Evolutionary conservation across 106 monocot genomes (phyloP), one percentile per base, ranked within the genome.

Genomic region (Phalaenopsis aphrodite): DNA sequence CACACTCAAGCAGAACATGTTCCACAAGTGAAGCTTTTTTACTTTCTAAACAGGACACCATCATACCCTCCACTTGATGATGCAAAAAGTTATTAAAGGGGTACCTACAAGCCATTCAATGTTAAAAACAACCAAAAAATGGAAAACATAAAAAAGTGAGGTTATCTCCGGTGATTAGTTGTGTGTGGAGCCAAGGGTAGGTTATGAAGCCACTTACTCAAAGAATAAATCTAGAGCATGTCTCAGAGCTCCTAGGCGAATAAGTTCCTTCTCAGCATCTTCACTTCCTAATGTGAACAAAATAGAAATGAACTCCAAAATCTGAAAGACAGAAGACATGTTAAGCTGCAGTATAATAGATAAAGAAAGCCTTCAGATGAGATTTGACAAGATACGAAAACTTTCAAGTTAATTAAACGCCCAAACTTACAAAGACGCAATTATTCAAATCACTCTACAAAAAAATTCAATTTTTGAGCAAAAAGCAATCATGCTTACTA

Each of bases 271-370:
- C 65, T 94, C 94, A 64, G 94, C 94, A 83, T 89, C 85, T 78
- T 94, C 91, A 81, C 89, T 91, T 78, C 94, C 92, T 81, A 94
- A 91, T 52, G 89, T 84, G 74, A 94, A 80, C 39, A 99, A 77
- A 81, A 99, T 94, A 74, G 98, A 92, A 77, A 99, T 93, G 84
- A 99, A 94, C 92, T 99, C 98, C 77, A 94, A 92, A 84, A 99
- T 93, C 98, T 99, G 89, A 55, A 88, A 79, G 88, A 69, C 23
- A 74, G 37, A 72, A 66, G 8, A 36, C 41, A 61, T 79, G 46
- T 41, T 74, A 71, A 71, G 56, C 10, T 42, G 36, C 8, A 77
- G 56, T 80, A 79, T 30, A 58, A 61, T 57, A 37, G 55, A 72
- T 36, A 76, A 24, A 76, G 5, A 47, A 49, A 42, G 5, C 4